Evolutionary conservation across 2,329 filamentous ascomycete genomes (phyloP).

Genomic region (Ceratocystis papillata): DNA sequence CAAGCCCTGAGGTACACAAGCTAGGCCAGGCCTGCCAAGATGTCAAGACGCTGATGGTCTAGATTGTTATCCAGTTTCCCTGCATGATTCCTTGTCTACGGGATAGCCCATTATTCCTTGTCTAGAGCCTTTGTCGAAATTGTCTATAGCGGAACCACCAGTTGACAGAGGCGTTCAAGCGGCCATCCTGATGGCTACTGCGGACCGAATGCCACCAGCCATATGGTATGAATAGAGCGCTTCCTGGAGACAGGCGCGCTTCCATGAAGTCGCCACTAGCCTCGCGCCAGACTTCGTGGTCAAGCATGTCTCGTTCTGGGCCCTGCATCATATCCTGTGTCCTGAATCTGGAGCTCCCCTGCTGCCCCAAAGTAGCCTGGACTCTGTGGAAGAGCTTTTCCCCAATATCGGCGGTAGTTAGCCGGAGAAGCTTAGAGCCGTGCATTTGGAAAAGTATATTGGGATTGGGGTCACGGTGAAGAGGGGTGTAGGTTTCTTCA

Average conservation of each 20-base stretch:
- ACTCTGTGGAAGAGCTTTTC: slow-evolving; percentile 49
- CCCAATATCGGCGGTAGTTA: slow-evolving; percentile 57
- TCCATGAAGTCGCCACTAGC: slow-evolving; percentile 37
- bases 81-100: too few species aligned
- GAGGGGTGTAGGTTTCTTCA: slow-evolving; percentile 76
- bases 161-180: slow-evolving; percentile 37
- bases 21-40: neutral
- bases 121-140: neutral
- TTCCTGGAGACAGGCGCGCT: slow-evolving; percentile 46
- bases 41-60: neutral
- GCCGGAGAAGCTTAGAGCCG: slow-evolving; percentile 59
- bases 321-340: slow-evolving; percentile 89
- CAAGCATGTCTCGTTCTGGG: slow-evolving; percentile 53
- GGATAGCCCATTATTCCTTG: too few species aligned
- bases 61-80: neutral
- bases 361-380: slow-evolving; percentile 33
- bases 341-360: slow-evolving; percentile 45
- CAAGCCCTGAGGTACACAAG: neutral
- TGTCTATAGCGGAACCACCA: slow-evolving; percentile 38
- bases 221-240: slow-evolving; percentile 36
- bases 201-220: slow-evolving; percentile 41
- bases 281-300: slow-evolving; percentile 57
- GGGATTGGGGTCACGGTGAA: slow-evolving; percentile 88
- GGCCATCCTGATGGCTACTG: slow-evolving; percentile 31
- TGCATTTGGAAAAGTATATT: slow-evolving; percentile 82